Percentiles rank a stretch among this genome's conserved stretches.
phyloP scores from a whole-genome alignment of 768 basidiomycete species.

The Suillus paluster region DNA sequence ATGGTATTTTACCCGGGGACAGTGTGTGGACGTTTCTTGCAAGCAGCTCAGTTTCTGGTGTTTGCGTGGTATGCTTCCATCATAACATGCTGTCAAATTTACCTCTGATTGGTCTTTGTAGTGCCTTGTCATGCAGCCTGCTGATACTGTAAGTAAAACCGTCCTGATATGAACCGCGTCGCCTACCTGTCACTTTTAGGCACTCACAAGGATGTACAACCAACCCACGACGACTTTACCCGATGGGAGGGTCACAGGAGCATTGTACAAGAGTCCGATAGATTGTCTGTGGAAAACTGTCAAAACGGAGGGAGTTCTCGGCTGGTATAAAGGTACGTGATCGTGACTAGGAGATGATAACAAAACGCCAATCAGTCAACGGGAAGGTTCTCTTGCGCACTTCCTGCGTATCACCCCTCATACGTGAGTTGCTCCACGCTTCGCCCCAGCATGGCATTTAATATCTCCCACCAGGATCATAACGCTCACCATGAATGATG shows the following conservation, averaged over 20 bases:
- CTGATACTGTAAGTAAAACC: slow-evolving; percentile 71
- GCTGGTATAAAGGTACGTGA: slow-evolving; percentile 92
- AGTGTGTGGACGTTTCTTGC: slow-evolving; percentile 87
- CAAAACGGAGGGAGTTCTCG: slow-evolving; percentile 83
- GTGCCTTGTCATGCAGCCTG: slow-evolving; percentile 94
- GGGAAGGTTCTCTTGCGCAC: slow-evolving; percentile 87
- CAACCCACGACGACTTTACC: slow-evolving; percentile 80
- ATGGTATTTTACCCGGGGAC: slow-evolving; percentile 72
- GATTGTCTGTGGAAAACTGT: slow-evolving; percentile 98
- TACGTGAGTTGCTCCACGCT: slow-evolving; percentile 57
- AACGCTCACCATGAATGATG: slow-evolving; percentile 87
- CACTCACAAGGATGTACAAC: slow-evolving; percentile 94
- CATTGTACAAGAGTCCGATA: slow-evolving; percentile 88
- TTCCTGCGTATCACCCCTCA: slow-evolving; percentile 92
- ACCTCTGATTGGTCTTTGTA: slow-evolving; percentile 30
- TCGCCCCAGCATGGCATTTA: not conserved
- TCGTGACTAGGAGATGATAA: not conserved
- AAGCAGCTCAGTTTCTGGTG: slow-evolving; percentile 87
- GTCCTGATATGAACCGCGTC: not conserved
- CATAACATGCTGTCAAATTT: not conserved
- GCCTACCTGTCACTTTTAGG: slow-evolving; percentile 43
- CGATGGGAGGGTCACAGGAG: slow-evolving; percentile 72
- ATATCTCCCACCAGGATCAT: slow-evolving; percentile 65
- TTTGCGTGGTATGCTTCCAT: slow-evolving; percentile 76
- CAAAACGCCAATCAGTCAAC: not conserved